Base-by-base conservation (phyloP, 208 protist species). In the Crithidia mellificae region DNA sequence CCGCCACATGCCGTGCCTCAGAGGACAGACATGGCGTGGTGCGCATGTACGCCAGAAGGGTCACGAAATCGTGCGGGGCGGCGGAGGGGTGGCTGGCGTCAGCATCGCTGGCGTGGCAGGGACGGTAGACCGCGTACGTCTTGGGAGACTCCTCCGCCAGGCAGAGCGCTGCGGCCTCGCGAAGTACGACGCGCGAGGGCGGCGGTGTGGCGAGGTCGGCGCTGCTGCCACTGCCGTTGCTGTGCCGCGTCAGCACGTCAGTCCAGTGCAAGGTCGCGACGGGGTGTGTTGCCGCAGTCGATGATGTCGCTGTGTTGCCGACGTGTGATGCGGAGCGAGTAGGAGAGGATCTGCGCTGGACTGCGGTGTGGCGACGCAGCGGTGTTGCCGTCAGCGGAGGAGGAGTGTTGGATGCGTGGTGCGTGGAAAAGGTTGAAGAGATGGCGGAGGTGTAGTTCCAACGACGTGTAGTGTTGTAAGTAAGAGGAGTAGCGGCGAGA, bases 41-140 rank as follows among this genome's bases (percentile, higher is more conserved):
- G 20, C 68, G 36, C 24, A 81, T 51, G 27, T 36, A 29, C 24
- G 17, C 39, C 15, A 80, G 27, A 17, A 81, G 72, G 39, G 29
- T 20, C 25, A 79, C 4, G 52, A 79, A 80, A 39, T 84, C 58
- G 9, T 70, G 36, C 25, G 81, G 81, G 2, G 79, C 63, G 9
- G 64, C 55, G 2, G n/a, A 22, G n/a, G 50, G 6, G 44, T 44
- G 11, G 41, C 46, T 22, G 8, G 32, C 22, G 39, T 46, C 30
- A 61, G 24, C 34, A 14, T 44, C 29, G 38, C 9, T 36, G 20
- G 39, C 6, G 41, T 44, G 22, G 39, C 47, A 81, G 11, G 83
- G 79, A 12, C 73, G 70, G 57, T 88, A 80, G 22, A 88, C 78
- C 29, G 79, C 72, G 56, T 88, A 88, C 29, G 78, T 32, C 38